A percentile compares a stretch with the other conserved stretches of the same genome.
These are phyloP conservation scores for Chamaecrista fasciculata DNA, from an alignment of 306 rosid genomes.

Conservation along the genomic window DNA sequence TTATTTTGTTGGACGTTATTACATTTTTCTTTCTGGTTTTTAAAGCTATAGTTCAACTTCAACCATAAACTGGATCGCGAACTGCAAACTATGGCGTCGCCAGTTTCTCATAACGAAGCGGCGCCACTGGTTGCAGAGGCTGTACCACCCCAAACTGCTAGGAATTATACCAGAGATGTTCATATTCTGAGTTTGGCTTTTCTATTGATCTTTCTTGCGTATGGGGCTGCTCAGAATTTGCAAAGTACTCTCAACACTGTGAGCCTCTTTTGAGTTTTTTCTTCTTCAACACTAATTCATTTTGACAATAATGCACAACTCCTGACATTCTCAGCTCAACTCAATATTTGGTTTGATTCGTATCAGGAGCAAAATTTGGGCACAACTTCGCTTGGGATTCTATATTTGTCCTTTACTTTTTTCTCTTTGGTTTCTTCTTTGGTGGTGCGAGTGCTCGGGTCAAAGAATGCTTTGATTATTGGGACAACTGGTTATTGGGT, in stretches of 20 bases:
- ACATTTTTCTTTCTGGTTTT: slow-evolving; percentile 13
- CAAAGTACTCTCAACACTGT: slow-evolving; percentile 82
- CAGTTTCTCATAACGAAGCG: background rate
- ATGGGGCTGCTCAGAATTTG: slow-evolving; percentile 89
- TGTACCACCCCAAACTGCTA: slow-evolving; percentile 12
- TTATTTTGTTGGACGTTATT: slow-evolving; percentile 3
- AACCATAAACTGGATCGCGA: slow-evolving; percentile 9
- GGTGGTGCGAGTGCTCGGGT: slow-evolving; percentile 66
- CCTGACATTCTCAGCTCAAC: background rate
- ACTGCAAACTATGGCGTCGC: background rate
- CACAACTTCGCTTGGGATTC: slow-evolving; percentile 75
- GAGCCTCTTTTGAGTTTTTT: slow-evolving; percentile 14
- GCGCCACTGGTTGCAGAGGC: background rate
- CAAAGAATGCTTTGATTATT: slow-evolving; percentile 74
- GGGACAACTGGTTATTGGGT: slow-evolving; percentile 86
- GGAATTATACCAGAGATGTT: slow-evolving; percentile 52
- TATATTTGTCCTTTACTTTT: slow-evolving; percentile 74
- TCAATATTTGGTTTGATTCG: slow-evolving; percentile 12
- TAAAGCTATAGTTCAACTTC: slow-evolving; percentile 19
- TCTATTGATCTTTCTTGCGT: slow-evolving; percentile 69
- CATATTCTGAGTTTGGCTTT: slow-evolving; percentile 65
- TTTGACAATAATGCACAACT: background rate
- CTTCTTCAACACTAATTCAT: background rate
- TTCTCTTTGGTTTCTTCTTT: slow-evolving; percentile 81
- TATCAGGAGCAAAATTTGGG: slow-evolving; percentile 77